phyloP scores from a whole-genome alignment of 176 grass and related monocot genomes.

The Paspalum notatum region DNA sequence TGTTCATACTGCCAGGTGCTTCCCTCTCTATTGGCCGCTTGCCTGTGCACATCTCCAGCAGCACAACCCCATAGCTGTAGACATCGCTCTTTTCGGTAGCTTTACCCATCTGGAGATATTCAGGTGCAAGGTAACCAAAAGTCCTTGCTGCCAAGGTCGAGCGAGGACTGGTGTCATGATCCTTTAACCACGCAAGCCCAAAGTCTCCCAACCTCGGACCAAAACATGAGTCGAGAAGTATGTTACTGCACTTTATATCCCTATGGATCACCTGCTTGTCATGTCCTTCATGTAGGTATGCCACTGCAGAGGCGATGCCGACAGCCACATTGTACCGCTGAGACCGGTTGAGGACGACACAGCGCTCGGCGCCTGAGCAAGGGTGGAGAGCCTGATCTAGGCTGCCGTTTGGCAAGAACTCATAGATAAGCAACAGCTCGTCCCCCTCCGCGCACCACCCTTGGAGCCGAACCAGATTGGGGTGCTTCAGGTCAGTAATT shows the following conservation, averaged over 20 bases:
- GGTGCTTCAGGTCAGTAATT: constrained; percentile 52
- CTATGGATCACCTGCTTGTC: constrained; percentile 62
- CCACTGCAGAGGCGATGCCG: constrained; percentile 48
- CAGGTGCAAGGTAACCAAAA: constrained; percentile 64
- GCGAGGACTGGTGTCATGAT: constrained; percentile 49
- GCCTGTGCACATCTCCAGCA: constrained; percentile 59
- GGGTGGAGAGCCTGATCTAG: constrained; percentile 54
- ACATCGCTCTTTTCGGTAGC: constrained; percentile 61
- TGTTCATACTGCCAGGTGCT: constrained; percentile 40
- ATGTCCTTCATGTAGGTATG: constrained; percentile 55
- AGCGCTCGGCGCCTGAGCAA: not conserved
- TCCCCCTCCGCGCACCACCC: constrained; percentile 57
- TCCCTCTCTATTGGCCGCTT: constrained; percentile 49
- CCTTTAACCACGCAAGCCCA: constrained; percentile 54
- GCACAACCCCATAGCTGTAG: constrained; percentile 63
- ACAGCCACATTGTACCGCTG: constrained; percentile 51
- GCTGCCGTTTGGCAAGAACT: constrained; percentile 61
- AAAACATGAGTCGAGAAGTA: constrained; percentile 52
- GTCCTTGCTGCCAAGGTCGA: constrained; percentile 59
- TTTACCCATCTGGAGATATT: constrained; percentile 60
- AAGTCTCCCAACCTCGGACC: constrained; percentile 50
- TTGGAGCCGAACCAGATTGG: constrained; percentile 61
- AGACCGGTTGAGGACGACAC: constrained; percentile 37
- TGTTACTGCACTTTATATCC: constrained; percentile 67
- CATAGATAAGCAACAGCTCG: constrained; percentile 59